Evolutionary conservation across 2,329 filamentous ascomycete species (phyloP).

Genomic region (Aspergillus sp.): DNA sequence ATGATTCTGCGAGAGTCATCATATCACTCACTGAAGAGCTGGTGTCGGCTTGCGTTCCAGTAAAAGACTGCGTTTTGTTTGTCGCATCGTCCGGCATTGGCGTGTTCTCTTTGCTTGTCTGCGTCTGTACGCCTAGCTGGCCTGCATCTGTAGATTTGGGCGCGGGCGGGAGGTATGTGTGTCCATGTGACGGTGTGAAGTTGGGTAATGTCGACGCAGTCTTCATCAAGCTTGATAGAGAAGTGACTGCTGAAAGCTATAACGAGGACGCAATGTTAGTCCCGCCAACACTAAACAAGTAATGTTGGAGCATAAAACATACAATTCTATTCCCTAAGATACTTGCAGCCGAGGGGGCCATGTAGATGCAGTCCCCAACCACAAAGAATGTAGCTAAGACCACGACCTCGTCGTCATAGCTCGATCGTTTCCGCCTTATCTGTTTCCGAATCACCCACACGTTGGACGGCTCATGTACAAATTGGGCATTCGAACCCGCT

Average conservation of each 20-base stretch:
- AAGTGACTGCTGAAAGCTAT: conserved; percentile 56
- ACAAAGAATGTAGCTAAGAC: conserved; percentile 61
- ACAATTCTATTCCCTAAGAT: conserved; percentile 57
- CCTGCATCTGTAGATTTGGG: conserved; percentile 40
- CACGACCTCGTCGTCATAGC: conserved; percentile 50
- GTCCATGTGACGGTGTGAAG: conserved; percentile 59
- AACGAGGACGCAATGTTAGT: background rate
- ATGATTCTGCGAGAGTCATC: conserved; percentile 47
- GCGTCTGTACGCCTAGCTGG: conserved; percentile 34
- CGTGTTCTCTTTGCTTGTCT: conserved; percentile 51
- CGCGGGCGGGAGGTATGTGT: conserved; percentile 57
- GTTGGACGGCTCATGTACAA: conserved; percentile 47
- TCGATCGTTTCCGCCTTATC: conserved; percentile 45
- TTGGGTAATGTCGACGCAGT: conserved; percentile 54
- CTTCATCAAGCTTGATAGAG: conserved; percentile 56
- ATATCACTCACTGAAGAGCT: conserved; percentile 35
- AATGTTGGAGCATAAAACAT: conserved; percentile 22
- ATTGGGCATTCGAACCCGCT: conserved; percentile 40
- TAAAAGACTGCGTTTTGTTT: conserved; percentile 25
- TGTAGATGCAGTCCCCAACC: conserved; percentile 60
- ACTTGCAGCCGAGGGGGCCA: conserved; percentile 61
- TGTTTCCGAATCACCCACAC: conserved; percentile 65
- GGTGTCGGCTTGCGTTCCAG: conserved; percentile 20
- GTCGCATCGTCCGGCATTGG: conserved; percentile 44
- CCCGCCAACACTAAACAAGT: background rate